Evolutionary conservation across 1,139 yeast species (phyloP), one percentile per base, ranked within the genome.

Genomic region (Hansenula lynferdii): DNA sequence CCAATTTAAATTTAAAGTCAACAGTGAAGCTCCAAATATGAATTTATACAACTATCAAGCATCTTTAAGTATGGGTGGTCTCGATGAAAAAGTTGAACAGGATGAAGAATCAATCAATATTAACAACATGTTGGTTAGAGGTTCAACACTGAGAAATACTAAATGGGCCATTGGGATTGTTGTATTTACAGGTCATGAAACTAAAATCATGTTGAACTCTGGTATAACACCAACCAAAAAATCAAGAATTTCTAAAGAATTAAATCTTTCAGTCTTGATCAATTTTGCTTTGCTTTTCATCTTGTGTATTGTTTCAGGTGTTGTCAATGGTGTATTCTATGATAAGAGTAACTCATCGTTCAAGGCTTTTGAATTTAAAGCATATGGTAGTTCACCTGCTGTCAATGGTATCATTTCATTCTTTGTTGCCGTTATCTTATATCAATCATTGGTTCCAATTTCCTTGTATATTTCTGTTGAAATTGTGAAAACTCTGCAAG

Each of bases 401-500:
- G 73, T 77, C 3, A 85, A 86, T 57, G 97, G 96, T 55, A 68
- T 85, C 28, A 77, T 92, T 40, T 75, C 90, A 1, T 92, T 90
- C 62, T 87, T 87, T 66, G 97, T 94, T 16, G 80, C 90, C 6
- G 74, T 92, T 51, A 92, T 90, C 56, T 72, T 92, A 40, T 87
- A 87, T 59, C 97, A 90, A 64, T 77, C 95, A 0, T 70, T 92
- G 69, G 95, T 92, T 41, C 98, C 98, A 2, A 92, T 92, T 54
- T 92, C 98, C 1, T 72, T 92, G 51, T 92, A 90, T 64, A 89
- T 92, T 48, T 85, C 97, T 34, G 83, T 92, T 51, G 98, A 92
- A 65, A 90, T 92, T 54, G 85, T 92, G 60, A 92, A 92, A 58
- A 89, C 98, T 0, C 76, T 83, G 6, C 98, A 92, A 57, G 97